Base-by-base conservation (phyloP, 2,329 filamentous ascomycete genomes). In the Alternaria infectoria region DNA sequence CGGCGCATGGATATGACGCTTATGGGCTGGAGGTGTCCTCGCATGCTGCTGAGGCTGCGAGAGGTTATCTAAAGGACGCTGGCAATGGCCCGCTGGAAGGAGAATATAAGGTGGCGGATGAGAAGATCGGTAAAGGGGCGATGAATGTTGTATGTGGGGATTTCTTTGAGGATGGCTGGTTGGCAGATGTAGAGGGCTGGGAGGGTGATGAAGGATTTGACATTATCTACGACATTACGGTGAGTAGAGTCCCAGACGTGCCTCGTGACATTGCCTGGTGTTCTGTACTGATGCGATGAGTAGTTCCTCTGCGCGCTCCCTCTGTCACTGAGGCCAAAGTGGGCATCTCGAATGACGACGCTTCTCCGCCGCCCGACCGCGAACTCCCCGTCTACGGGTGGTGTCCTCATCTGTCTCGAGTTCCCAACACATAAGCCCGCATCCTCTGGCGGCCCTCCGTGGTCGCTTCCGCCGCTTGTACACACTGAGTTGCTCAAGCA, bases 391-490 rank as follows among this genome's bases (percentile, higher is more conserved):
- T 46, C 30, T 23, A 52, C 59, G 2, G 78, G 77, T 4, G 87
- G 87, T 6, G 80, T 82, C 52, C 81, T 90, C 57, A 82, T 90
- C 52, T 90, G 88, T 79, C 85, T 97, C 65, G 93, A 97, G 77
- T 96, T 91, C 77, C 93, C 93, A 10, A 88, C 90, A 1, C 86
- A 87, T 65, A 96, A 94, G 77, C 84, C 88, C 45, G 85, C 90
- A 10, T 83, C 83, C 11, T 83, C 86, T 10, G 85, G 85, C 10
- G 93, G 93, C 0, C 93, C 93, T 12, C 93, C 93, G 2, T 94
- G 88, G 85, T 88, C 89, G 8, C 80, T 92, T 44, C 86, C 88
- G 12, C 86, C 91, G 1, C 86, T 88, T 64, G 86, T 91, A 26
- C 96, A 96, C 78, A 82, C 89, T 71, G 89, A 88, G 65, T 89